Evolutionary conservation across 192 early-diverging fungal genomes (phyloP), one percentile per base, ranked within the genome.

Genomic region (Backusella sp.): DNA sequence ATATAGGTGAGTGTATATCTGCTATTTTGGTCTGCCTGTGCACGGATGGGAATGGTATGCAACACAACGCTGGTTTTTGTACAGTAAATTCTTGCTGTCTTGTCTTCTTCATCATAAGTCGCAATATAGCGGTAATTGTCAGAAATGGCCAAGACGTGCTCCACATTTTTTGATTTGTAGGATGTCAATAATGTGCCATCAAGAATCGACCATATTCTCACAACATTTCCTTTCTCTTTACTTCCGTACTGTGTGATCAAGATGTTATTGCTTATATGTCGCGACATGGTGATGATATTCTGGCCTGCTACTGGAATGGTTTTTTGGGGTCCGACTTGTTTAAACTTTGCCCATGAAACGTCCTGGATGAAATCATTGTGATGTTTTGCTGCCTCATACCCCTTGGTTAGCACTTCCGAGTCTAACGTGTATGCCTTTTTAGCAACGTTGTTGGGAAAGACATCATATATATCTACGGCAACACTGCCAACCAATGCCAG

Each of bases 171-270:
- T 39, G 39, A 26, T 6, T 26, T 23, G 23, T 44, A 70, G 21
- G 69, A 70, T 14, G 69, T 70, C 4, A 70, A 28, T 28, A 36
- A 4, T 21, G 69, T 32, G 12, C 69, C 69, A 14, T 70, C 69
- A 30, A 70, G 5, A 68, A 68, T 68, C 6, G 67, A 68, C 67
- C 67, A 68, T 17, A 68, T 68, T 37, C 67, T 34, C n/a, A 68
- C 69, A 42, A 49, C 4, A 4, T 4, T 26, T 26, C 69, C 69
- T 12, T 19, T 15, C 1, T 39, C 15, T 4, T 11, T 14, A 15
- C 39, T 28, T 11, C n/a, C 4, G 9, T 41, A 46, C 14, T 28
- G 23, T 30, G 37, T 44, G 23, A 30, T 5, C 5, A 23, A 39
- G 41, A 46, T 44, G 49, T 46, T 14, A 70, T 23, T 46, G 14